Percentiles rank a stretch among this genome's conserved stretches.
phyloP scores from a whole-genome alignment of 495 filamentous ascomycete genomes.

The Xylaria acuta region DNA sequence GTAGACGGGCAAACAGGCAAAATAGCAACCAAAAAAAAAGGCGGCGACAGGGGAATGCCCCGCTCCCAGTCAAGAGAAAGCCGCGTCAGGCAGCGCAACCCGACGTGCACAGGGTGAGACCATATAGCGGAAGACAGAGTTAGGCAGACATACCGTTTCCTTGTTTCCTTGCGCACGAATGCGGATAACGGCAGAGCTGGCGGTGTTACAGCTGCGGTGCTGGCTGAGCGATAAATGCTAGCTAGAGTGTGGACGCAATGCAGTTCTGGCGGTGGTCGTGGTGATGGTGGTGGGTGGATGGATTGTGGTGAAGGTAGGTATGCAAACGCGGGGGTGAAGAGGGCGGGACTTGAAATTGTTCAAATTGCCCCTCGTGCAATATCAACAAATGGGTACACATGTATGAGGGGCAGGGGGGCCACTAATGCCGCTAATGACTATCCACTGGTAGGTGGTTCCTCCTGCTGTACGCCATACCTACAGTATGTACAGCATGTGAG shows the following conservation, averaged over 20 bases:
- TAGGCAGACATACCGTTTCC: slow-evolving; percentile 26
- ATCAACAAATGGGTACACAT: slow-evolving; percentile 16
- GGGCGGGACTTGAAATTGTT: slow-evolving; percentile 20
- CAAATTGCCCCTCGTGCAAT: slow-evolving; percentile 24
- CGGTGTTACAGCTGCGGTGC: slow-evolving; percentile 4
- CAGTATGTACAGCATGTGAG: background rate
- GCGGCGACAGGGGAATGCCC: slow-evolving; percentile 11
- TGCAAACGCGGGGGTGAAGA: slow-evolving; percentile 28
- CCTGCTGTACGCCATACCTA: slow-evolving; percentile 3
- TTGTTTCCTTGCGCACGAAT: slow-evolving; percentile 2
- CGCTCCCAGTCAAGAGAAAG: background rate
- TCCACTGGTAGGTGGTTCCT: background rate
- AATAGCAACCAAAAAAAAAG: background rate
- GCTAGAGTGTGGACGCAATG: slow-evolving; percentile 17
- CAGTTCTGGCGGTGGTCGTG: background rate
- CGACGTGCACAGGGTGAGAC: background rate
- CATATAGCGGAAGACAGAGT: slow-evolving; percentile 5
- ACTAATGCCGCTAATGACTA: slow-evolving; percentile 4
- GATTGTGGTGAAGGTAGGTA: slow-evolving; percentile 2
- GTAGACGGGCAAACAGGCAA: background rate
- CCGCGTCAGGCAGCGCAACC: slow-evolving; percentile 20
- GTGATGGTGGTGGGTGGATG: slow-evolving; percentile 5
- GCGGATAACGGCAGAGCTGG: background rate
- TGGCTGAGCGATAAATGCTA: slow-evolving; percentile 15
- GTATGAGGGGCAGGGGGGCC: slow-evolving; percentile 3